Conservation (phyloP, 345 rosid species). For the Kandelia obovata region DNA sequence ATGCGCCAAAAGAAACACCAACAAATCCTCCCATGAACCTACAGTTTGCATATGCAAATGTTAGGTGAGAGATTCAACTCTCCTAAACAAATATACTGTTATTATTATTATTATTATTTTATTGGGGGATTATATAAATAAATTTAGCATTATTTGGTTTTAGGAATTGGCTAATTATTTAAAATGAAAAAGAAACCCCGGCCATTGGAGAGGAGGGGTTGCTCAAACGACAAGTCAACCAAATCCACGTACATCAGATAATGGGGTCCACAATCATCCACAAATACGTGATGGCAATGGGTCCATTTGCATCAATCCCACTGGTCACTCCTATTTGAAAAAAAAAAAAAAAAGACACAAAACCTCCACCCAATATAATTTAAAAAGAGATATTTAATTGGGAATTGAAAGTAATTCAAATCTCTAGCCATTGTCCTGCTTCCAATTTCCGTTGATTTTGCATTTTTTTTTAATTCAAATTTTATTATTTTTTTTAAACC, state of each 20-base stretch:
- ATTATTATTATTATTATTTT: too few relatives aligned
- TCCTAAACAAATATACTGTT: too few relatives aligned
- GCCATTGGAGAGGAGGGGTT: not conserved
- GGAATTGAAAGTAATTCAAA: slow-evolving; percentile 17
- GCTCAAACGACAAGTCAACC: slow-evolving; percentile 15
- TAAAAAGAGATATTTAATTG: not conserved
- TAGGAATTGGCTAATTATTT: too few relatives aligned
- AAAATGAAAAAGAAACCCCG: too few relatives aligned
- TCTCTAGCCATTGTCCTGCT: not conserved
- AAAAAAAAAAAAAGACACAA: not conserved
- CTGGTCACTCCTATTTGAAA: not conserved
- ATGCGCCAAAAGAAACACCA: too few relatives aligned
- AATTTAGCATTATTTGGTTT: too few relatives aligned
- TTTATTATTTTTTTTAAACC: not conserved
- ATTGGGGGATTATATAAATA: too few relatives aligned
- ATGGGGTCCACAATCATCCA: slow-evolving; percentile 3
- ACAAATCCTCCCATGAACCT: too few relatives aligned
- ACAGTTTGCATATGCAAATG: too few relatives aligned
- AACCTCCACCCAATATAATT: not conserved
- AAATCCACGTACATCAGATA: slow-evolving; percentile 2
- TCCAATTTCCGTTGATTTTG: slow-evolving; percentile 5
- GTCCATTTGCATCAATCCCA: slow-evolving; percentile 19
- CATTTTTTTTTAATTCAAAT: not conserved
- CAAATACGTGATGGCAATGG: slow-evolving; percentile 1
- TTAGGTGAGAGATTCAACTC: too few relatives aligned